Evolutionary conservation across 768 basidiomycete species (phyloP), one percentile per base, ranked within the genome.

Genomic region (Russula sp.): DNA sequence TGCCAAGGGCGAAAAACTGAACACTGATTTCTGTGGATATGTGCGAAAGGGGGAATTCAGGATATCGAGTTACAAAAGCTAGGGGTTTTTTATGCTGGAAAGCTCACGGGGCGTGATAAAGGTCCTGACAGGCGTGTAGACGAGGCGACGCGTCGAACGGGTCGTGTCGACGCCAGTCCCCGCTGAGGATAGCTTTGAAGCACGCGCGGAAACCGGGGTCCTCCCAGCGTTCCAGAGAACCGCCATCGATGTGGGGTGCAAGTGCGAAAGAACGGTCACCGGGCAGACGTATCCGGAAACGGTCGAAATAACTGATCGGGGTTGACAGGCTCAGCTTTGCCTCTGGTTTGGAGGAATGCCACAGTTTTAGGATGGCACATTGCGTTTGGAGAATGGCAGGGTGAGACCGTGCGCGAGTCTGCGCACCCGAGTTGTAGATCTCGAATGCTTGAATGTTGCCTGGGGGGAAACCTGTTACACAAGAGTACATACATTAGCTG

Each of bases 241-340:
- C 88, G 7, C 89, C 90, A 81, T 75, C 68, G 29, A 57, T 32
- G 46, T 87, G 84, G 11, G 87, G 84, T 0, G 84, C 87, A 2
- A 90, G 74, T 0, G 82, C 78, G 68, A 90, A 90, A 51, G 78
- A 78, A 13, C 77, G 72, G 63, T 89, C 88, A 0, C 89, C 90
- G 0, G 88, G 87, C 34, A 78, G 78, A 6, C 90, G 80, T 50
- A 90, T 87, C 2, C 88, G 79, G 11, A 91, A 73, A 7, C 90
- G 79, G 72, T 93, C 90, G 61, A 83, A 87, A 71, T 92, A 92
- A 1, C 84, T 82, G n/a, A 91, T 72, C 0, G 88, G 87, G 3
- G 77, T 82, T 11, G 72, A 66, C 34, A 88, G 76, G 59, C 75
- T 76, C 58, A 86, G 71, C 32, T 73, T 70, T 32, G 78, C 71